Evolutionary conservation across 768 basidiomycete genomes (phyloP), one percentile per base, ranked within the genome.

Genomic region (Tulasnella sp.): DNA sequence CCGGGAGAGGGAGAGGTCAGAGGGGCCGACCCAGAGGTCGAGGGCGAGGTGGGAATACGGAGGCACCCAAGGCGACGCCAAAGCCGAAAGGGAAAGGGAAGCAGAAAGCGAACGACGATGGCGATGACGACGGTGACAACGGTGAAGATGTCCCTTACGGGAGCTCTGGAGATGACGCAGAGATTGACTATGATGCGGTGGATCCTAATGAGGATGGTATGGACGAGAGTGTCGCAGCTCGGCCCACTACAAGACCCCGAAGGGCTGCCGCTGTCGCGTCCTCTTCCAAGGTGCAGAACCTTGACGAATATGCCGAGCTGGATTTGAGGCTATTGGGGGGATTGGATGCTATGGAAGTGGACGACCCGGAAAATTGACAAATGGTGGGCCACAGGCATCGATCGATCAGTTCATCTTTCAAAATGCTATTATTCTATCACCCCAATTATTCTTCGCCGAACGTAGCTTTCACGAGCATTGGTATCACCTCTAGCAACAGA

Each of bases 31-130:
- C 52, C 29, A 53, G 52, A 53, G 31, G 52, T 19, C 17, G 52
- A 15, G 52, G 52, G n/a, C 27, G 69, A n/a, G 68, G 69, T 42
- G 65, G 72, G 12, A 64, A 68, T 15, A 67, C 65, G 29, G 9
- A 19, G 15, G 43, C 31, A 11, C 42, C 24, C 19, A 48, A 51
- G 5, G 49, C 2, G 25, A 29, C 31, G 11, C 25, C 44, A 19
- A 41, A 45, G 12, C 21, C 24, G 38, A 57, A 31, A 17, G 42
- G 38, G 25, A 57, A 48, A 4, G 45, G 46, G 19, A 53, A 63
- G 30, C 34, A 49, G 12, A 52, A 59, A 52, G 58, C 30, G 29
- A 46, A 56, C 22, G 58, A 30, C 8, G 52, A 42, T 12, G 54
- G 31, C 19, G 44, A 49, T 29, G 59, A 30, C 10, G 27, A 46